These are phyloP conservation scores for Syncephalis plumigaleata DNA, from an alignment of 371 early-diverging fungal genomes.

Conservation along the genomic window DNA sequence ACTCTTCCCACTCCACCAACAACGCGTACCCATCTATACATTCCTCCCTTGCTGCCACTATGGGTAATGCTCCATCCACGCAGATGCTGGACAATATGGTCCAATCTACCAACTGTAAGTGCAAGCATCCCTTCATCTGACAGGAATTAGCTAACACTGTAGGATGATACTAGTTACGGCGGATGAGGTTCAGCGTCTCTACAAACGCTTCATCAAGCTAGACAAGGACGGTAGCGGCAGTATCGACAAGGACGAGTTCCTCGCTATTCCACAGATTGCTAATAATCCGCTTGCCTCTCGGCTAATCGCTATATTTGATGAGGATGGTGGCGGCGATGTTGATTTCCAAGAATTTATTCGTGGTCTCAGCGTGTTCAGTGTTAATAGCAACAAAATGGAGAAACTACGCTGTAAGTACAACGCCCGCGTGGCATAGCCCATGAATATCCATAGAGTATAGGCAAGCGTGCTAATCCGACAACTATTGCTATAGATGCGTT, in stretches of 20 bases:
- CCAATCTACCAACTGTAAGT: constrained; percentile 7
- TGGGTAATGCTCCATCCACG: constrained; percentile 7
- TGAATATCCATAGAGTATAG: not conserved
- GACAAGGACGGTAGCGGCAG: constrained; percentile 91
- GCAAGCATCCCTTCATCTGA: not conserved
- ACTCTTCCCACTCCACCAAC: too few species aligned
- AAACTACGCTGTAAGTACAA: constrained; percentile 81
- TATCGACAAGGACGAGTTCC: constrained; percentile 90
- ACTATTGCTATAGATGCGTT: constrained; percentile 62
- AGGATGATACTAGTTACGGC: constrained; percentile 38
- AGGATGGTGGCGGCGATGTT: constrained; percentile 92
- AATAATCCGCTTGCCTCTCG: constrained; percentile 91
- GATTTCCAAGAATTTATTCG: constrained; percentile 95
- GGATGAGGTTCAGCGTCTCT: constrained; percentile 90
- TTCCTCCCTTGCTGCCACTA: not conserved
- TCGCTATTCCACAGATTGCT: constrained; percentile 86
- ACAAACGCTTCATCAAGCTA: constrained; percentile 90
- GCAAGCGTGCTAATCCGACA: not conserved
- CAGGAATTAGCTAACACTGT: not conserved
- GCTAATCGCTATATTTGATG: constrained; percentile 90
- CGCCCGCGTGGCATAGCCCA: not conserved
- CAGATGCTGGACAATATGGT: constrained; percentile 7
- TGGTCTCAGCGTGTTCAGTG: constrained; percentile 82
- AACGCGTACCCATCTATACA: too few species aligned
- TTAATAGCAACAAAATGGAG: constrained; percentile 80